Percentiles rank a stretch among this genome's conserved stretches.
These are phyloP conservation scores for Hemisphaericaspora nanyangensis DNA, from an alignment of 805 yeast species.

Conservation along the genomic window DNA sequence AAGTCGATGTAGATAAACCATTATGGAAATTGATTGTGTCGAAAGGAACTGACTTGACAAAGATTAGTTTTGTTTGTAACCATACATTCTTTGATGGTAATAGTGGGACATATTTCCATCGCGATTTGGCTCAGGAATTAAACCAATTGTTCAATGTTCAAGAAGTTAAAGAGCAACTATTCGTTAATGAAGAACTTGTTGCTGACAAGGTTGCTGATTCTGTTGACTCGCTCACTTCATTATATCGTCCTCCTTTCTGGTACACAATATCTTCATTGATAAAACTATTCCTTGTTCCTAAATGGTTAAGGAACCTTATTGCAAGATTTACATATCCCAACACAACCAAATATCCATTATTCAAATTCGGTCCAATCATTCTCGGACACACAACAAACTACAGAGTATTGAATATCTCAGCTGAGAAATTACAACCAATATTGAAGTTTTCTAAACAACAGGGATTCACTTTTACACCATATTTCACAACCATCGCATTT, in stretches of 20 bases:
- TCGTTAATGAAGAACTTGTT: conserved; percentile 7
- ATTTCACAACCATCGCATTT: conserved; percentile 12
- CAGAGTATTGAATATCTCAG: conserved; percentile 11
- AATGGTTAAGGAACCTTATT: conserved; percentile 1
- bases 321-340: conserved; percentile 5
- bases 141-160: conserved; percentile 6
- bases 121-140: conserved; percentile 15
- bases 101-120: conserved; percentile 26
- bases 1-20: conserved; percentile 11
- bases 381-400: conserved; percentile 7
- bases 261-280: conserved; percentile 1
- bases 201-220: conserved; percentile 5
- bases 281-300: conserved; percentile 1
- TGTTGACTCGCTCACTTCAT: conserved; percentile 8
- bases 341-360: conserved; percentile 8
- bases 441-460: conserved; percentile 10
- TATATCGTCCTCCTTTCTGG: conserved; percentile 7
- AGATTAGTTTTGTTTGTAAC: conserved; percentile 20
- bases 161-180: conserved; percentile 3
- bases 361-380: conserved; percentile 6
- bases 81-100: conserved; percentile 32
- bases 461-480: conserved; percentile 19
- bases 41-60: conserved; percentile 5
- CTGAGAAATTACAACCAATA: conserved; percentile 8
- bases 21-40: conserved; percentile 19